Evolutionary conservation across 148 eudicot species (phyloP).

Genomic region (Vaccinium macrocarpon): DNA sequence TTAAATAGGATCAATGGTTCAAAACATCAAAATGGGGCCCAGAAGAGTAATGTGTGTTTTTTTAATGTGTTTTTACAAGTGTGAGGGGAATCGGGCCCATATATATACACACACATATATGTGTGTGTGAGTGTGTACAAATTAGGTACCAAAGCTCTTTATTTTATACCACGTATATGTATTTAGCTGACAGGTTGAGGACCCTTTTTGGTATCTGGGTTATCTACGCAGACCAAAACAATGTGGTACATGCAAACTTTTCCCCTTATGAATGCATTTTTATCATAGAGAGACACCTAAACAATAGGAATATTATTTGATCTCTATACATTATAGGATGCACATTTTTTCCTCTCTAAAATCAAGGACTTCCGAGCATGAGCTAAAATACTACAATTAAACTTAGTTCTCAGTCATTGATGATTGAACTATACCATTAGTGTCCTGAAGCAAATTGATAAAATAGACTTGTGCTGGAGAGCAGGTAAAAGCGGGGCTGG

Average conservation of each 20-base stretch:
- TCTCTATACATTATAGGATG: neutral
- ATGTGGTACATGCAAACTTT: neutral
- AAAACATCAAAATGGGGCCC: too few species aligned
- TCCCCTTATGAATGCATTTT: neutral
- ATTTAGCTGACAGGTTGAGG: neutral
- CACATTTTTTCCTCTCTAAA: neutral
- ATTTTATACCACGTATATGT: neutral
- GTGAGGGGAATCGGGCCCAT: too few species aligned
- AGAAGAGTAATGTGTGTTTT: too few species aligned
- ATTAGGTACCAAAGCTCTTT: neutral
- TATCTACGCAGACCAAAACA: neutral
- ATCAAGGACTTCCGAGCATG: neutral
- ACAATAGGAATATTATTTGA: neutral
- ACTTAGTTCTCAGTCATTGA: constrained; percentile 15
- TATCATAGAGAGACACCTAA: neutral
- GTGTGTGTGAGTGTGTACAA: neutral
- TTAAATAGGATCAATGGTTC: too few species aligned
- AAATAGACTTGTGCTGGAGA: constrained; percentile 66
- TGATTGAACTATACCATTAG: constrained; percentile 58
- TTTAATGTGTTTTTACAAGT: too few species aligned
- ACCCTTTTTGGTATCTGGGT: neutral
- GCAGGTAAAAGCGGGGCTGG: constrained; percentile 76
- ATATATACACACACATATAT: too few species aligned
- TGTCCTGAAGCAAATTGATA: constrained; percentile 73
- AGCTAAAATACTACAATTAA: neutral